Evolutionary conservation across 1,139 yeast genomes (phyloP).

Genomic region (Candida sojae): DNA sequence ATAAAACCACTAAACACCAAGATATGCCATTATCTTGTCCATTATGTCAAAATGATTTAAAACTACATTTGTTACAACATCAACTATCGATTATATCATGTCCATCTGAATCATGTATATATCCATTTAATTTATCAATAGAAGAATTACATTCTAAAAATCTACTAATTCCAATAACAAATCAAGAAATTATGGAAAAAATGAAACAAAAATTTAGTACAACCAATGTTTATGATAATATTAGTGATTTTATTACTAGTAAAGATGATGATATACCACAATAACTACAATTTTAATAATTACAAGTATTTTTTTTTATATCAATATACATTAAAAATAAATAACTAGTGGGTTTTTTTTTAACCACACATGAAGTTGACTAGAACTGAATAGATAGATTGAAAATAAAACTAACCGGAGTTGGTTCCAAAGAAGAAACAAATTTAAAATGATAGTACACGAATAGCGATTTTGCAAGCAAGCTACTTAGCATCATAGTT

Average conservation of each 20-base stretch:
- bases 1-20: background rate
- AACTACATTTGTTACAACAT: conserved; percentile 29
- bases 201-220: conserved; percentile 26
- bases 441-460: no score
- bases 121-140: conserved; percentile 33
- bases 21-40: conserved; percentile 23
- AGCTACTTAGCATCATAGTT: conserved; percentile 6
- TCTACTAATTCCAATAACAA: conserved; percentile 22
- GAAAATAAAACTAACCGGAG: background rate
- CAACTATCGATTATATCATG: conserved; percentile 28
- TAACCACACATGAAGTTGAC: background rate
- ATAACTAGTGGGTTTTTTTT: no score
- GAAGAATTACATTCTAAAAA: conserved; percentile 26
- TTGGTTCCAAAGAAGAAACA: background rate
- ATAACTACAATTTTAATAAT: background rate
- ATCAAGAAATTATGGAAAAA: conserved; percentile 26
- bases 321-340: background rate
- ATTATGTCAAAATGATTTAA: conserved; percentile 24
- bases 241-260: conserved; percentile 30
- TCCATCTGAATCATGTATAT: conserved; percentile 28
- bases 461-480: background rate
- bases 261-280: conserved; percentile 21
- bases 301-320: background rate
- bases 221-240: conserved; percentile 24
- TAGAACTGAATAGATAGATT: background rate